Conservation (phyloP, 768 basidiomycete genomes). For the Cubamyces lactineus region DNA sequence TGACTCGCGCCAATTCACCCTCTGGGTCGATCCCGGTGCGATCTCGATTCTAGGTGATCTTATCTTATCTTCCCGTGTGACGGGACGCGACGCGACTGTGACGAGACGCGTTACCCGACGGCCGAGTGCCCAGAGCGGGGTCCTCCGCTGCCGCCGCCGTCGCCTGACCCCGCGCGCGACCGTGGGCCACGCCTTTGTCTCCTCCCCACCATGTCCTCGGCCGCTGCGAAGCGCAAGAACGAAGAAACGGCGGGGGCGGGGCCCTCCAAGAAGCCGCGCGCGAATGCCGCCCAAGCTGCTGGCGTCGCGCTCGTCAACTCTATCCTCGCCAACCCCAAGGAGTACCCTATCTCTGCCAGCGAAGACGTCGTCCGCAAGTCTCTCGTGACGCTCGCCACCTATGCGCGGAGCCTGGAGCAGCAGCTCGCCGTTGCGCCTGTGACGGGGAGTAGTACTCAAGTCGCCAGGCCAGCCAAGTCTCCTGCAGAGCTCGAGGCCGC, state of each 20-base stretch:
- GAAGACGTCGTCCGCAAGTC: conserved; percentile 36
- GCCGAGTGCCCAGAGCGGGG: conserved; percentile 1
- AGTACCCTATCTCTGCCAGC: conserved; percentile 41
- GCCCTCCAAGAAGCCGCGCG: conserved; percentile 36
- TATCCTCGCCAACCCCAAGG: conserved; percentile 43
- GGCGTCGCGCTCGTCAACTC: conserved; percentile 41
- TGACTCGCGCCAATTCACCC: not conserved
- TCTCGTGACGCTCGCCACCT: conserved; percentile 38
- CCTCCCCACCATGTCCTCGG: not conserved
- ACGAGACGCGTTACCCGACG: conserved; percentile 9
- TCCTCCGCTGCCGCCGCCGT: not conserved
- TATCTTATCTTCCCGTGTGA: conserved; percentile 1
- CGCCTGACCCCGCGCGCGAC: too few species aligned
- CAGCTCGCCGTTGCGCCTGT: not conserved
- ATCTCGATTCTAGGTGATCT: conserved; percentile 12
- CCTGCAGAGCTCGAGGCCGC: conserved; percentile 44
- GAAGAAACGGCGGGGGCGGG: conserved; percentile 32
- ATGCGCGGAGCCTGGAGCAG: conserved; percentile 39
- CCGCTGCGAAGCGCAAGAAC: conserved; percentile 42
- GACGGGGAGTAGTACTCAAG: conserved; percentile 3
- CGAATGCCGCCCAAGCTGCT: conserved; percentile 33
- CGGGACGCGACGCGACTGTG: conserved; percentile 7
- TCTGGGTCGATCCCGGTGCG: conserved; percentile 18
- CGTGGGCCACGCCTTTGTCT: not conserved
- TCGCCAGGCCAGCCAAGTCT: conserved; percentile 37